phyloP scores from a whole-genome alignment of 2,329 filamentous ascomycete species.

The Dothiorella sarmentorum region DNA sequence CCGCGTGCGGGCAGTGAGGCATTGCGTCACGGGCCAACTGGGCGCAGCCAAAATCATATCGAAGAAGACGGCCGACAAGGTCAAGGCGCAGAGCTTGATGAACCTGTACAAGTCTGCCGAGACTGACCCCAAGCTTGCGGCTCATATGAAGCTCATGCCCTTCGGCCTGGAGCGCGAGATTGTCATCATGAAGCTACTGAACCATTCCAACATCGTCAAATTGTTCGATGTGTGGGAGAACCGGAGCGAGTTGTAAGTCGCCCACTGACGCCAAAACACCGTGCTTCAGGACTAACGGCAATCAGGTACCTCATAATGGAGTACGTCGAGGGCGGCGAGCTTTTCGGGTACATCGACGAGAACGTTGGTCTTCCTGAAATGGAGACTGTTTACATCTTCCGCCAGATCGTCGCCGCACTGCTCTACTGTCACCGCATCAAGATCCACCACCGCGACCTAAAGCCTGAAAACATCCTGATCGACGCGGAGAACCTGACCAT shows the following conservation, averaged over 20 bases:
- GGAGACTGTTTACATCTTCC: conserved; percentile 78
- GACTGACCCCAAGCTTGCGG: conserved; percentile 49
- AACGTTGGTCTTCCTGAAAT: conserved; percentile 73
- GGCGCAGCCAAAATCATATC: conserved; percentile 96
- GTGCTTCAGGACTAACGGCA: conserved; percentile 24
- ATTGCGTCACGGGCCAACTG: conserved; percentile 71
- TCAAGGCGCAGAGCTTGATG: conserved; percentile 80
- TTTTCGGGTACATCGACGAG: conserved; percentile 81
- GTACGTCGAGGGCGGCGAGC: conserved; percentile 78
- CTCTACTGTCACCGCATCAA: conserved; percentile 92
- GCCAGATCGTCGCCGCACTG: conserved; percentile 88
- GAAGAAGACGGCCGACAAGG: conserved; percentile 70
- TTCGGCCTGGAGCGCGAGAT: conserved; percentile 92
- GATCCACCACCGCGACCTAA: conserved; percentile 93
- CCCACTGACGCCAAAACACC: neutral
- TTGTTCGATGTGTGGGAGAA: conserved; percentile 99
- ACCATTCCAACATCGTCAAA: conserved; percentile 91
- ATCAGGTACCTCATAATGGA: conserved; percentile 88
- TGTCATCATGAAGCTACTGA: conserved; percentile 92
- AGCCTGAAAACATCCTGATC: conserved; percentile 94
- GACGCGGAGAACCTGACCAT: conserved; percentile 67
- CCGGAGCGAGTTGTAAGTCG: conserved; percentile 78
- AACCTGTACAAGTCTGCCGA: conserved; percentile 74
- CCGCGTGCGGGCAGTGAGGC: conserved; percentile 79
- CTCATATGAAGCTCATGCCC: conserved; percentile 68